These are phyloP conservation scores for Macrophomina tecta DNA, from an alignment of 2,329 filamentous ascomycete genomes.

Conservation along the genomic window DNA sequence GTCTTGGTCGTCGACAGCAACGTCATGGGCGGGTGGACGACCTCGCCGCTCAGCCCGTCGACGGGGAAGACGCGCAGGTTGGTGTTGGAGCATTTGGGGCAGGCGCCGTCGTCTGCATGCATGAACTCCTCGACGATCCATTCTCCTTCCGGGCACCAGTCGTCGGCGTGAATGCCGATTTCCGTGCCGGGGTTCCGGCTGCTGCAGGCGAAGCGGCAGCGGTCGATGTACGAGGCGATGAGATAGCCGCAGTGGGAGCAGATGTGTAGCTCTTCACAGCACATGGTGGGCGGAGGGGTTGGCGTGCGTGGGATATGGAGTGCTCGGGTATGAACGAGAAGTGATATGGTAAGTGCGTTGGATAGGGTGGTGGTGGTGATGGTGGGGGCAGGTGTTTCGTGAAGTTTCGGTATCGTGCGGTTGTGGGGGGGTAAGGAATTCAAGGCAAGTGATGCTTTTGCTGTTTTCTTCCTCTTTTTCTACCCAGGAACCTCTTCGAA, in stretches of 20 bases:
- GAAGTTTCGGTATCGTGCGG: background rate
- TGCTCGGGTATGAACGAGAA: background rate
- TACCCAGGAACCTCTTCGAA: background rate
- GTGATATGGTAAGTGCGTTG: background rate
- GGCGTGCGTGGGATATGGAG: background rate
- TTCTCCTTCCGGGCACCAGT: conserved; percentile 18
- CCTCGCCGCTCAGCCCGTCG: conserved; percentile 7
- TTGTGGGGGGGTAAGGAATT: background rate
- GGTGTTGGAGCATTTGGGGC: conserved; percentile 1
- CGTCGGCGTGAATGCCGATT: background rate
- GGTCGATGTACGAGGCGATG: conserved; percentile 6
- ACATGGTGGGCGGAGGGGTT: background rate
- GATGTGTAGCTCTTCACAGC: conserved; percentile 20
- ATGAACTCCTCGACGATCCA: conserved; percentile 23
- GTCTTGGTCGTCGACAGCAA: background rate
- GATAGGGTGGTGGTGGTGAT: background rate
- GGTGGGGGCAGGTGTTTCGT: background rate
- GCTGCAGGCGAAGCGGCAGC: conserved; percentile 7
- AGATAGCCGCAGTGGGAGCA: conserved; percentile 3
- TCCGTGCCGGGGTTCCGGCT: conserved; percentile 18
- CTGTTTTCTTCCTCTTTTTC: background rate
- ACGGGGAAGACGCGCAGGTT: conserved; percentile 1
- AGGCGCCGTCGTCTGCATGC: conserved; percentile 14
- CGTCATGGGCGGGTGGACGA: conserved; percentile 7
- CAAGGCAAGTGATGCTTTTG: background rate